Base-by-base conservation (phyloP, 2,329 filamentous ascomycete genomes). In the Elsinoe arachidis region DNA sequence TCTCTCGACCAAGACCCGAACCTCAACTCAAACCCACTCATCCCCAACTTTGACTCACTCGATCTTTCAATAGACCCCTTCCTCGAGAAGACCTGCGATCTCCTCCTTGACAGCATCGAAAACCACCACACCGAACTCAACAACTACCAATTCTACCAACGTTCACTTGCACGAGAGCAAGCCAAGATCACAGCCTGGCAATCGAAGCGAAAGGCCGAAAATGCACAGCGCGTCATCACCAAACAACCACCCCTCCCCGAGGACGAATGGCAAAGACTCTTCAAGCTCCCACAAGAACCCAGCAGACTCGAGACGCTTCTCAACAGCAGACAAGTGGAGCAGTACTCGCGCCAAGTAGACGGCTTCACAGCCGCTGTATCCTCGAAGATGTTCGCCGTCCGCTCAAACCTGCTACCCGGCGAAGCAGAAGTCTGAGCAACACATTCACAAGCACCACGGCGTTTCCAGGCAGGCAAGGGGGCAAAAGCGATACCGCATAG, bases 81-180 rank as follows among this genome's bases (percentile, higher is more conserved):
- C 80, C 84, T 99, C 49, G 92, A 97, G 81, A 96, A 96, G 83
- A 96, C 92, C 55, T 96, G 90, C 76, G 92, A 99, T 70, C 83
- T 96, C 64, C 83, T 99, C 58, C 84, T 97, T 62, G 93, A 99
- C 70, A 90, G 87, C 78, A 96, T 99, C 72, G 93, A 99, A 79
- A 87, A 87, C 57, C 93, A 99, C 79, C 93, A 97, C 78, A 96
- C 91, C 60, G 93, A 99, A 76, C 87, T 95, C 72, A 97, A 97
- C 84, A 99, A 99, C 82, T 93, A 95, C 78, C 91, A 96, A 74
- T 89, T 87, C 81, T 96, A 96, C 79, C 90, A 96, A 77, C 84
- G 93, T 68, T 90, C 95, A 69, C 81, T 97, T 58, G 87, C 86
- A 56, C 88, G 93, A 66, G 93, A 99, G 78, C 93, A 99, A 78